Percentiles rank a stretch among this genome's conserved stretches.
Evolutionary conservation across 2,329 filamentous ascomycete species (phyloP).

Genomic region (Neospermospora avenae): DNA sequence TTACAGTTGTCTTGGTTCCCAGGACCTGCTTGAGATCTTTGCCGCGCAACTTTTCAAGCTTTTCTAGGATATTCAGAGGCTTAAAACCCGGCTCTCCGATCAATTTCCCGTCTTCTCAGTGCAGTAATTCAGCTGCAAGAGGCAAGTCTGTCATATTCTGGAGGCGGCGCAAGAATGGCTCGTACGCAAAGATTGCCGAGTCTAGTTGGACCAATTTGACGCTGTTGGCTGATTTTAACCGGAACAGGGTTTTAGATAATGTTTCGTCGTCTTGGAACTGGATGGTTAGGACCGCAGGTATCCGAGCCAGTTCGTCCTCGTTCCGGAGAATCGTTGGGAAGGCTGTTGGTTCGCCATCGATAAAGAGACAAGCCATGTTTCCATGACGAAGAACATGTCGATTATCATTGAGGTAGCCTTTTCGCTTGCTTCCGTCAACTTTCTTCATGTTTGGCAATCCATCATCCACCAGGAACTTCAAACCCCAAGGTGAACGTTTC

Average conservation of each 20-base stretch:
- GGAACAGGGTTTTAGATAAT: conserved; percentile 45
- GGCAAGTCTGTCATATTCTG: conserved; percentile 54
- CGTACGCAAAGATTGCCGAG: conserved; percentile 65
- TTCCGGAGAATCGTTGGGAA: conserved; percentile 59
- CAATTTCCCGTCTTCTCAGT: conserved; percentile 26
- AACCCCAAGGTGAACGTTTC: conserved; percentile 33
- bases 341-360: conserved; percentile 48
- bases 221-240: conserved; percentile 37
- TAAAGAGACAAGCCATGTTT: conserved; percentile 59
- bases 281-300: conserved; percentile 48
- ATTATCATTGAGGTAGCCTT: conserved; percentile 45
- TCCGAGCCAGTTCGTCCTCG: conserved; percentile 40
- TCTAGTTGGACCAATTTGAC: conserved; percentile 57
- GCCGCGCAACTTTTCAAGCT: conserved; percentile 22
- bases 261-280: conserved; percentile 47
- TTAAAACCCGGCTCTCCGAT: conserved; percentile 18
- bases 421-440: conserved; percentile 35
- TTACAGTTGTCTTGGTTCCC: conserved; percentile 32
- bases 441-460: conserved; percentile 45
- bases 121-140: conserved; percentile 51
- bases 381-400: conserved; percentile 54
- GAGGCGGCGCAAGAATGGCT: conserved; percentile 60
- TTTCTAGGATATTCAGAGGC: conserved; percentile 27
- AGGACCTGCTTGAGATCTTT: conserved; percentile 36
- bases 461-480: conserved; percentile 41